Base-by-base conservation (phyloP, 768 basidiomycete genomes). In the Xerocomellus chrysenteron region DNA sequence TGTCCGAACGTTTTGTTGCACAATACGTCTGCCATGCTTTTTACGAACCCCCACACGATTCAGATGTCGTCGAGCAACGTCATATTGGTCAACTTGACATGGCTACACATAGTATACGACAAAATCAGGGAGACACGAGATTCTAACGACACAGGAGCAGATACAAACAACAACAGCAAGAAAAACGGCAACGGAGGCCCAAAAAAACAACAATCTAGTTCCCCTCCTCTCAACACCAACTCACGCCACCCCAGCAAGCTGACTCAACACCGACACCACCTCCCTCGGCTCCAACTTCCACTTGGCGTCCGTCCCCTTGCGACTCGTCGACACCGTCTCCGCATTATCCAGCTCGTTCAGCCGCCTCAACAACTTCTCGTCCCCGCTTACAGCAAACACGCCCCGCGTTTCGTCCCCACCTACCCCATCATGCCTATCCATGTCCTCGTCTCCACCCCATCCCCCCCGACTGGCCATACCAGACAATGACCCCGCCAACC, bases 281-380 rank as follows among this genome's bases (percentile, higher is more conserved):
- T 73, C 75, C 49, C 62, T 69, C 1, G 72, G 70, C 12, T 73
- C 68, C 40, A 83, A 57, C 58, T 75, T 77, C 90, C 91, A 92
- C 73, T 78, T 82, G 46, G 87, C 90, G 70, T 90, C 89, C 43
- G 89, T 91, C n/a, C 86, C 87, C 69, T 80, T 86, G 48, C 79
- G 79, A 59, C 86, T 83, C 46, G 86, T 87, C 54, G 82, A 85
- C 51, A 82, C 82, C 51, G 88, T 92, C 77, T 89, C 87, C 12
- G 85, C 80, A 36, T 80, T 75, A 43, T 88, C 86, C 56, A 92
- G 72, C 65, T 90, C 88, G 64, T 88, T 89, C 74, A 93, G 65
- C 64, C 90, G 74, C 61, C 85, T 79, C 70, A 93, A 70, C 61
- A 93, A 63, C 73, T 32, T 32, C 32, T 32, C 32, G 32, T 32